phyloP scores from a whole-genome alignment of 1,284 basidiomycete species.

The Sanghuangporus baumii region DNA sequence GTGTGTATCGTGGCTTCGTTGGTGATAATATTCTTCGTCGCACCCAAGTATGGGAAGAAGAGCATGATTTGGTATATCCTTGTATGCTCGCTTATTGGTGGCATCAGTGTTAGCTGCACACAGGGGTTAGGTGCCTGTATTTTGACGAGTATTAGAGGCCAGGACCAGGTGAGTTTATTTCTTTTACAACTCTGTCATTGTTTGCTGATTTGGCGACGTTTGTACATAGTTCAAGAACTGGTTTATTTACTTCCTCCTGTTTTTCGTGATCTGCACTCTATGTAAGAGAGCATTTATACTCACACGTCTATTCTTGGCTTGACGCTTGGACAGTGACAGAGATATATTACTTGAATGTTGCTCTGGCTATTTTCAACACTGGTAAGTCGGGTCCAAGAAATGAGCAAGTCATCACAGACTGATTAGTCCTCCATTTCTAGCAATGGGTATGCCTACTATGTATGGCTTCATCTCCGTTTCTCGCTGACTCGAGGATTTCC shows the following conservation, averaged over 20 bases:
- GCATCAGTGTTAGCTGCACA: slow-evolving; percentile 93
- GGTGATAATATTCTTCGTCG: slow-evolving; percentile 74
- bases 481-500: slow-evolving; percentile 24
- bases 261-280: slow-evolving; percentile 81
- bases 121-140: slow-evolving; percentile 92
- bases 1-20: slow-evolving; percentile 60
- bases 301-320: slow-evolving; percentile 17
- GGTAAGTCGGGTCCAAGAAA: slow-evolving; percentile 35
- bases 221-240: slow-evolving; percentile 70
- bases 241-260: slow-evolving; percentile 87
- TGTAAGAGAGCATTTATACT: slow-evolving; percentile 36
- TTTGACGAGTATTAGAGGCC: slow-evolving; percentile 78
- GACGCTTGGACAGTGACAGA: slow-evolving; percentile 58
- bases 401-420: slow-evolving; percentile 14
- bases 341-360: slow-evolving; percentile 96
- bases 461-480: neutral
- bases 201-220: slow-evolving; percentile 4
- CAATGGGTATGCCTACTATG: slow-evolving; percentile 70
- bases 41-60: slow-evolving; percentile 84
- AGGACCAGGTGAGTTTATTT: slow-evolving; percentile 65
- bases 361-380: slow-evolving; percentile 93
- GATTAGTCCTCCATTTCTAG: slow-evolving; percentile 30
- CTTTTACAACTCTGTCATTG: neutral
- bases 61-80: slow-evolving; percentile 95
- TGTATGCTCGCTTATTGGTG: slow-evolving; percentile 95